Evolutionary conservation across 2,329 filamentous ascomycete species (phyloP), one percentile per base, ranked within the genome.

Genomic region (Talaromyces verruculosus): DNA sequence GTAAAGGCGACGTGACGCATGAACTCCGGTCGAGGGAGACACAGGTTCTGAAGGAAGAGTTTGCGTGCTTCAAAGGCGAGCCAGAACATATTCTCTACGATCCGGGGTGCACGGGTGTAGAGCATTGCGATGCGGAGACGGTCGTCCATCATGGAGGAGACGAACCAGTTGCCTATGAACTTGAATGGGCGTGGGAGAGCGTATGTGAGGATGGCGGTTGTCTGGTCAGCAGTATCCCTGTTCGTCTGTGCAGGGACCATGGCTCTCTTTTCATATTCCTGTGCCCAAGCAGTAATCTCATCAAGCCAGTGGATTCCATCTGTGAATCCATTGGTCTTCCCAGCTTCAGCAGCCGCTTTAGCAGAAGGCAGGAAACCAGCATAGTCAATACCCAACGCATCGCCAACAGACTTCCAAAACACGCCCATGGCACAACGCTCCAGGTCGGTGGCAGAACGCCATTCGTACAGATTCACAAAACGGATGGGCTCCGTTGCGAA

Each of bases 401-500:
- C 88, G 15, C 90, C 90, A 17, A 91, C 78, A 62, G 83, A 82
- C 75, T 90, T 91, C 90, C 89, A 93, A 71, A 90, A 87, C 0
- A 86, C 87, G 17, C 85, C 88, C 35, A 89, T 76, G 0, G 89
- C 90, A 68, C 88, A 90, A 10, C 81, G 75, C 75, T 93, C 91
- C 76, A 93, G 81, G 0, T 89, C 85, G 17, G 84, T 89, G 25
- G 91, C 75, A 4, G 78, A 45, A 1, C 91, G 85, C 90, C 91
- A 94, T 73, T 94, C 91, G 71, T 87, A 91, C 5, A 79, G 78
- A 5, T 82, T 74, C 37, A 90, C 84, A 81, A 89, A 92, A 15
- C 84, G 80, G 35, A 85, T 76, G 0, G 90, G 89, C 72, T 92
- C 88, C 0, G 84, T 79, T 19, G 90, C 83, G 73, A 91, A 91